These are phyloP conservation scores for Rhizopus delemar DNA, from an alignment of 371 early-diverging fungal genomes.

Conservation along the genomic window DNA sequence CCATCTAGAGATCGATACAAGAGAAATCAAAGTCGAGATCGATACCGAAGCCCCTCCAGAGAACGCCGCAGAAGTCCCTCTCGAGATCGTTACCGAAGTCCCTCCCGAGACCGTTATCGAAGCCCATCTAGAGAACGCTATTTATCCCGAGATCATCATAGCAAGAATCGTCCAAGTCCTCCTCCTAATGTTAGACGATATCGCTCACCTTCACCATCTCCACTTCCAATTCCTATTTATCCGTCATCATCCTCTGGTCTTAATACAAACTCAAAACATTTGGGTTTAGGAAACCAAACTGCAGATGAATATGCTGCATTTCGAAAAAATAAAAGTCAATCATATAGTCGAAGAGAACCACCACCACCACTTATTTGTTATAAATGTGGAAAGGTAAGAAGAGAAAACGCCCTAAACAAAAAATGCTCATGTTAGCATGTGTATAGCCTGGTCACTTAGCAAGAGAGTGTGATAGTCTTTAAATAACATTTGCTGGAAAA, in stretches of 20 bases:
- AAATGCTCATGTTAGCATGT: neutral
- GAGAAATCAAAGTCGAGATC: neutral
- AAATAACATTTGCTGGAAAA: neutral
- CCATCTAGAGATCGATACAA: neutral
- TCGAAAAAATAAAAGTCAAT: constrained; percentile 29
- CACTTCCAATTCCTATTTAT: neutral
- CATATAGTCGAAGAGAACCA: constrained; percentile 23
- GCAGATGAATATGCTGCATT: constrained; percentile 29
- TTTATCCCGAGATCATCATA: constrained; percentile 1
- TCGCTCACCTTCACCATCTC: constrained; percentile 4
- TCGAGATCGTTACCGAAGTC: neutral
- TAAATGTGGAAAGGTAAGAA: constrained; percentile 29
- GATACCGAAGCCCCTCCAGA: neutral
- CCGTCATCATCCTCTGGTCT: neutral
- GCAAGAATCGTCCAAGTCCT: constrained; percentile 4
- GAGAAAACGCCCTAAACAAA: neutral
- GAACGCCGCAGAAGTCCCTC: constrained; percentile 1
- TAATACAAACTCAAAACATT: neutral
- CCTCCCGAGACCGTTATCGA: constrained; percentile 5
- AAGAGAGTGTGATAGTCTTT: constrained; percentile 33
- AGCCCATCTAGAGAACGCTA: constrained; percentile 10
- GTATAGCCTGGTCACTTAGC: constrained; percentile 34
- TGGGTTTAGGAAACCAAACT: constrained; percentile 20
- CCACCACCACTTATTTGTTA: constrained; percentile 28
- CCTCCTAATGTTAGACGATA: neutral